Evolutionary conservation across 139 green algal species (phyloP).

Genomic region (Auxenochlorella pyrenoidosa): DNA sequence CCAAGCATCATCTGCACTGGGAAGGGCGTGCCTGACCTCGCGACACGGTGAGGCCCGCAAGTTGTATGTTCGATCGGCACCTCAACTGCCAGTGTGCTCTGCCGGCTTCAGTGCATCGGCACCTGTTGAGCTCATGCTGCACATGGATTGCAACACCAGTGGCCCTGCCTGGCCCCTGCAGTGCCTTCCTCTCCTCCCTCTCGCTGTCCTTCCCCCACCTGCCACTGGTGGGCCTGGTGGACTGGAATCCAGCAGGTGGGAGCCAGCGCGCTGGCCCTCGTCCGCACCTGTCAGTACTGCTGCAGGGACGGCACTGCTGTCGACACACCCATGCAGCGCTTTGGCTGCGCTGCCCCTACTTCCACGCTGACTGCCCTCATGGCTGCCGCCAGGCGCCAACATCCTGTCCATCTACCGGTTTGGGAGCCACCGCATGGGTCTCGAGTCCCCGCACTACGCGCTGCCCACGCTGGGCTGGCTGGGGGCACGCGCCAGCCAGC

Average conservation of each 20-base stretch:
- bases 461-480: constrained; percentile 80
- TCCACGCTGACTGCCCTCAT: neutral
- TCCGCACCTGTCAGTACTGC: no score
- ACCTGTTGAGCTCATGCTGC: no score
- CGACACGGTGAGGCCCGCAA: constrained; percentile 58
- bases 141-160: no score
- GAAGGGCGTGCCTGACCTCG: constrained; percentile 87
- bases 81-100: no score
- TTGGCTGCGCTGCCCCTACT: no score
- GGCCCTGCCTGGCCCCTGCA: neutral
- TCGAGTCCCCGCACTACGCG: constrained; percentile 71
- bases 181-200: constrained; percentile 64
- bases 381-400: constrained; percentile 34
- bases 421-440: constrained; percentile 71
- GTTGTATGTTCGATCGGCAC: no score
- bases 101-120: no score
- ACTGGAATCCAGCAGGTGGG: constrained; percentile 87
- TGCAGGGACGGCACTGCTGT: no score
- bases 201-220: constrained; percentile 48
- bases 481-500: constrained; percentile 64
- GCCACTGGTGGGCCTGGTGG: constrained; percentile 72
- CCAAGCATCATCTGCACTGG: constrained; percentile 80
- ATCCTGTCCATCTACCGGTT: constrained; percentile 83
- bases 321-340: no score
- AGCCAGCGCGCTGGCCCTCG: no score